Base-by-base conservation (phyloP, 2,329 filamentous ascomycete genomes). In the Colletotrichum plurivorum region DNA sequence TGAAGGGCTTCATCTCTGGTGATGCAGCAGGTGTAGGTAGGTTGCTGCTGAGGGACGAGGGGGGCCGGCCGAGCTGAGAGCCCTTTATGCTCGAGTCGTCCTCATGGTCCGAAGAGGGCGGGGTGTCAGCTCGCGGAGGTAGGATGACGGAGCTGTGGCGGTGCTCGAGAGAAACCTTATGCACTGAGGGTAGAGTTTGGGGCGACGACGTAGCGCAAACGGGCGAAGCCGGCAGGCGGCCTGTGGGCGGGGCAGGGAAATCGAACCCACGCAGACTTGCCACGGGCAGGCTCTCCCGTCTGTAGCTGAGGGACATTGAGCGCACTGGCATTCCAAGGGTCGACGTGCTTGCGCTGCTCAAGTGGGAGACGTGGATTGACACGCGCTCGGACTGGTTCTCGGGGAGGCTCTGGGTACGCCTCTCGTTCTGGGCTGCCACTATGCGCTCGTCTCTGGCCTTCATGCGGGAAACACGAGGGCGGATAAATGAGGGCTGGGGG, bases 401-500 rank as follows among this genome's bases (percentile, higher is more conserved):
- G 5, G 71, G 70, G 9, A 72, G 61, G 45, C 71, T 72, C 13
- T 56, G 63, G 8, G 71, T 27, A 31, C 71, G 67, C 27, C 54
- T 59, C 15, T 62, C 70, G 16, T 56, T 52, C 12, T 64, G 59
- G 2, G 59, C 39, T 45, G 62, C 60, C 2, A 66, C 39, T 18
- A 66, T 71, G 18, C 73, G 73, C 73, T 86, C 86, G 55, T 89
- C 84, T 55, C 88, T 83, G n/a, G 88, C 87, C 54, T 83, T 78
- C 88, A 90, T 90, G 25, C 85, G 83, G 63, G 80, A 82, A 16
- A 83, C 81, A 45, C 82, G 89, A 27, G 88, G 88, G 53, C 85
- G 82, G 70, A 90, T 87, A 72, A 88, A 90, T 1, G 86, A 87
- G 7, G 86, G 83, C 20, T 81, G 81, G 5, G 86, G 86, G 70